Evolutionary conservation across 2,329 filamentous ascomycete species (phyloP), one percentile per base, ranked within the genome.

Genomic region (Sporothrix pseudoabietina): DNA sequence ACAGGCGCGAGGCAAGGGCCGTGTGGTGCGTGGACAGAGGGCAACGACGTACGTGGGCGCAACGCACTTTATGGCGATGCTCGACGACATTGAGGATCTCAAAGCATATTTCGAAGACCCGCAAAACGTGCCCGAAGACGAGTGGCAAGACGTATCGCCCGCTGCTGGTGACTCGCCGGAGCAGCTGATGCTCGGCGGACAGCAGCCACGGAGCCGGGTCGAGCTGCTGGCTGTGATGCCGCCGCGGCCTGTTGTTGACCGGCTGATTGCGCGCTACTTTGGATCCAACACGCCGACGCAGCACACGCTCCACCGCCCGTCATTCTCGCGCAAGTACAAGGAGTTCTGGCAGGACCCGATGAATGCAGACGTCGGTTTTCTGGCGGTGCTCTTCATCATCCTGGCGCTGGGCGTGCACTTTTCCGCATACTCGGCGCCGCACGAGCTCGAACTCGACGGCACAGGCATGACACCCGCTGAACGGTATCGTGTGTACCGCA

Each of bases 51-150:
- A 88, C 75, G 84, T 89, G 4, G 87, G 88, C 0, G 87, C 87
- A 4, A 89, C 87, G 61, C 87, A 89, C 74, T 88, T 87, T 76
- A 85, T 88, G 81, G 87, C 87, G 1, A 88, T 89, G 79, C 79
- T 89, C 12, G 86, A 89, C 77, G 86, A 89, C 86, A 88, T 89
- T 66, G 86, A 89, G 77, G 87, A 89, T 72, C 80, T 89, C 9
- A 88, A 88, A 78, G 82, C 81, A 72, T 89, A 87, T 76, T 89
- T 89, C 77, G 85, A 87, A 32, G 84, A 87, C 41, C 78, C 83
- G 0, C 81, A 84, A 5, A 80, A 80, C 5, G 78, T 77, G 16
- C 75, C 75, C 0, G 81, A 81, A 0, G 81, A 82, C 1, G 80
- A 81, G 10, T 78, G 79, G 19, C 77, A 80, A 4, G 80, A 79